phyloP scores from a whole-genome alignment of 805 yeast species.

The Torulaspora delbrueckii region DNA sequence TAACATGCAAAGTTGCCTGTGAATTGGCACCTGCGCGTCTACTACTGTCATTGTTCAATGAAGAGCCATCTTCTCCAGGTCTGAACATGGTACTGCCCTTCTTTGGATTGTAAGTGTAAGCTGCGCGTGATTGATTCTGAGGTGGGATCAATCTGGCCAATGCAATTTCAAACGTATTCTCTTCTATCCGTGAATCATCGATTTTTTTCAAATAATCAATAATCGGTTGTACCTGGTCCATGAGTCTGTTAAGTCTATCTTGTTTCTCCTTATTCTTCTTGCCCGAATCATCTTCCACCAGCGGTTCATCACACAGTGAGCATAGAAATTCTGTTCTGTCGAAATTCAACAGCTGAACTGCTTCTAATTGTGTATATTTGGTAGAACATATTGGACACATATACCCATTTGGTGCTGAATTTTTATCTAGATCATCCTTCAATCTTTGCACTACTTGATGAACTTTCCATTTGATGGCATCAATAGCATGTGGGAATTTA shows the following conservation, averaged over 20 bases:
- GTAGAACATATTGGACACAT: slow-evolving; percentile 81
- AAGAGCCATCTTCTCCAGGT: slow-evolving; percentile 34
- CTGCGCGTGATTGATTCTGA: slow-evolving; percentile 59
- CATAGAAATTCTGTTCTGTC: slow-evolving; percentile 80
- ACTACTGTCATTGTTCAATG: slow-evolving; percentile 39
- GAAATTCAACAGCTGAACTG: slow-evolving; percentile 71
- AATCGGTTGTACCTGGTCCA: slow-evolving; percentile 86
- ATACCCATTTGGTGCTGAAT: slow-evolving; percentile 90
- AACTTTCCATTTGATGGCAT: slow-evolving; percentile 93
- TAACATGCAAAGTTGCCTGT: slow-evolving; percentile 85
- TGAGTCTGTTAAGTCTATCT: slow-evolving; percentile 71
- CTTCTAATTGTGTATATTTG: slow-evolving; percentile 81
- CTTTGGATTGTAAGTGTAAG: slow-evolving; percentile 58
- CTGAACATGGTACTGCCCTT: slow-evolving; percentile 43
- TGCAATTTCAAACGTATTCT: slow-evolving; percentile 84
- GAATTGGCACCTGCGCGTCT: slow-evolving; percentile 54
- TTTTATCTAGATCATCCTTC: slow-evolving; percentile 77
- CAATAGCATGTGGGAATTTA: slow-evolving; percentile 89
- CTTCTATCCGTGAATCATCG: slow-evolving; percentile 74
- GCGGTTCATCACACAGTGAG: slow-evolving; percentile 69
- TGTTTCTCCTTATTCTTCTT: slow-evolving; percentile 78
- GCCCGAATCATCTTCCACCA: slow-evolving; percentile 85
- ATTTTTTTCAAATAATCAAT: slow-evolving; percentile 77
- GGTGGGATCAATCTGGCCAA: slow-evolving; percentile 82
- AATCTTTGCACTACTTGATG: slow-evolving; percentile 75